These are phyloP conservation scores for Conticribra guillardii DNA, from an alignment of 108 stramenopile species.

Conservation along the genomic window DNA sequence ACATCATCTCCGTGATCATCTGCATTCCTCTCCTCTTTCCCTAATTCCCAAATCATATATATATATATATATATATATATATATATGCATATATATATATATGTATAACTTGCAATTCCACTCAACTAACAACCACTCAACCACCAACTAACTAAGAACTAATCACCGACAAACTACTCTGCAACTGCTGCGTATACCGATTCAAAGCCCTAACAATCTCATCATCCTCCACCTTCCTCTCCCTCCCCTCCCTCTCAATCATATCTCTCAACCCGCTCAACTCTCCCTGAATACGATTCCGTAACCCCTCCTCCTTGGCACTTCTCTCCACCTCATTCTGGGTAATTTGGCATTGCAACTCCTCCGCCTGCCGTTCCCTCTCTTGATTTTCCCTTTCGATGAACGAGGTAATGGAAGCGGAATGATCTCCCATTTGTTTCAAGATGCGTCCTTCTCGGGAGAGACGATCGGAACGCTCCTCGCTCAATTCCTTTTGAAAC, in stretches of 20 bases:
- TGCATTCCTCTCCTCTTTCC: too few species aligned
- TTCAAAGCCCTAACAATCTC: constrained; percentile 91
- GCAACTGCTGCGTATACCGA: constrained; percentile 88
- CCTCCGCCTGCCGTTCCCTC: constrained; percentile 65
- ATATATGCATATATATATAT: too few species aligned
- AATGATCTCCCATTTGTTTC: constrained; percentile 90
- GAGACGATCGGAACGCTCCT: constrained; percentile 79
- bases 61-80: too few species aligned
- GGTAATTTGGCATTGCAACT: constrained; percentile 63
- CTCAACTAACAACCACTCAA: too few species aligned
- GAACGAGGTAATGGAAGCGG: constrained; percentile 58
- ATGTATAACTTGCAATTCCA: too few species aligned
- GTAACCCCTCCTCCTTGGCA: constrained; percentile 69
- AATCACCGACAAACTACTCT: constrained; percentile 81
- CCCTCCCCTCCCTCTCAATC: constrained; percentile 69
- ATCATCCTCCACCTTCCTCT: constrained; percentile 86
- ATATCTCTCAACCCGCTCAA: constrained; percentile 69
- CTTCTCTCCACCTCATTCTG: constrained; percentile 69
- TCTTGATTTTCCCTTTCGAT: constrained; percentile 79
- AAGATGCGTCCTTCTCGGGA: constrained; percentile 85
- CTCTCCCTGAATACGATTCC: constrained; percentile 73
- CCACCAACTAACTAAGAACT: constrained; percentile 47
- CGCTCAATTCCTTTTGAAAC: constrained; percentile 74
- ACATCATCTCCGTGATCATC: too few species aligned
- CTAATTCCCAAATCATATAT: too few species aligned